Percentiles rank a stretch among this genome's conserved stretches.
These are phyloP conservation scores for Xerocomus potaroensis DNA, from an alignment of 768 basidiomycete genomes.

Conservation along the genomic window DNA sequence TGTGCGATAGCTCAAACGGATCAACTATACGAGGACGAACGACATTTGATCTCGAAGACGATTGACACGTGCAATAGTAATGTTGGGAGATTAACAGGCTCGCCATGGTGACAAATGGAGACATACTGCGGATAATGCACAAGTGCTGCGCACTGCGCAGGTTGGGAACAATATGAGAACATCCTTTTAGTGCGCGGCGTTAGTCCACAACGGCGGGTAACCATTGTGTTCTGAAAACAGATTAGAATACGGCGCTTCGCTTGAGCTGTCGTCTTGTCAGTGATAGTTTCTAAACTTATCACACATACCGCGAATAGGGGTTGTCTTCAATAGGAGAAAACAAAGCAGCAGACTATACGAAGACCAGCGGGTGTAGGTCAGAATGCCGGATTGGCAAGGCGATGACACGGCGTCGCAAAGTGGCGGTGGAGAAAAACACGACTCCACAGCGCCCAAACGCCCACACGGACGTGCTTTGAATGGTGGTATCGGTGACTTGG, in stretches of 20 bases:
- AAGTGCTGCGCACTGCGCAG: slow-evolving; percentile 10
- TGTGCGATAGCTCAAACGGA: not conserved
- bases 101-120: not conserved
- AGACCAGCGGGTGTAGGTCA: not conserved
- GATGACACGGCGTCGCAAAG: not conserved
- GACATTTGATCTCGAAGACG: not conserved
- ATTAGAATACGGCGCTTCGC: not conserved
- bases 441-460: not conserved
- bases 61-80: not conserved
- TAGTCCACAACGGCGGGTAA: not conserved
- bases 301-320: no score
- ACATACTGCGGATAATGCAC: not conserved
- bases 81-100: not conserved
- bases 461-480: no score
- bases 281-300: not conserved
- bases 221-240: not conserved
- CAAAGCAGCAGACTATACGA: no score
- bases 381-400: not conserved
- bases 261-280: not conserved
- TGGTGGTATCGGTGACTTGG: no score
- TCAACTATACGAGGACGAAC: not conserved
- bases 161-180: not conserved
- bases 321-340: no score
- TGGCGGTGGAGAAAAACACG: not conserved
- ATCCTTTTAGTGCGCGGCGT: not conserved